phyloP scores from a whole-genome alignment of 2,329 filamentous ascomycete genomes.

The Xylariomycetidae sp. region DNA sequence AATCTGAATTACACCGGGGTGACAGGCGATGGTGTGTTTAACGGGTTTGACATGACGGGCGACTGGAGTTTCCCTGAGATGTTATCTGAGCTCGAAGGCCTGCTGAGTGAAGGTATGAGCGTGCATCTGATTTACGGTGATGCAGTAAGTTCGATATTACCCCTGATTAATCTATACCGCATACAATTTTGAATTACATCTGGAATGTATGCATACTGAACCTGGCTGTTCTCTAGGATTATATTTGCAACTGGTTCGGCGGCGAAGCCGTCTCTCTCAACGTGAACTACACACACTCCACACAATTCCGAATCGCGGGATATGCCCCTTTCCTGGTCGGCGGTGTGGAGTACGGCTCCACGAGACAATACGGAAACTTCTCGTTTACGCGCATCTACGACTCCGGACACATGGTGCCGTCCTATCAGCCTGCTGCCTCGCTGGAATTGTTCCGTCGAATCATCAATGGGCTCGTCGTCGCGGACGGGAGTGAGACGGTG shows the following conservation, averaged over 20 bases:
- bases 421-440: conserved; percentile 44
- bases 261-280: conserved; percentile 53
- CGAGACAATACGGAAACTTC: conserved; percentile 22
- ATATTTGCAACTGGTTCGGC: conserved; percentile 36
- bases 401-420: conserved; percentile 35
- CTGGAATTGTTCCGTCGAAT: conserved; percentile 42
- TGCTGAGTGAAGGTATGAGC: not conserved
- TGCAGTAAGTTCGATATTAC: no score
- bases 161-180: no score
- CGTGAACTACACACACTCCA: conserved; percentile 37
- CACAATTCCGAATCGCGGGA: conserved; percentile 47
- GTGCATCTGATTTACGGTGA: not conserved
- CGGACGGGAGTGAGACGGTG: conserved; percentile 39
- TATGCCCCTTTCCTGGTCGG: conserved; percentile 55
- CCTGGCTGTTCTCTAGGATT: not conserved
- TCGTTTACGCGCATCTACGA: conserved; percentile 38
- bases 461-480: not conserved
- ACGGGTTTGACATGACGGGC: not conserved
- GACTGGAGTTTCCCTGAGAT: not conserved
- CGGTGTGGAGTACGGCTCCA: conserved; percentile 29
- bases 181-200: no score
- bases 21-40: not conserved
- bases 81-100: not conserved
- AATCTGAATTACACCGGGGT: not conserved
- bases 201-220: no score